phyloP scores from a whole-genome alignment of 306 rosid species.

The Citrullus mucosospermus region DNA sequence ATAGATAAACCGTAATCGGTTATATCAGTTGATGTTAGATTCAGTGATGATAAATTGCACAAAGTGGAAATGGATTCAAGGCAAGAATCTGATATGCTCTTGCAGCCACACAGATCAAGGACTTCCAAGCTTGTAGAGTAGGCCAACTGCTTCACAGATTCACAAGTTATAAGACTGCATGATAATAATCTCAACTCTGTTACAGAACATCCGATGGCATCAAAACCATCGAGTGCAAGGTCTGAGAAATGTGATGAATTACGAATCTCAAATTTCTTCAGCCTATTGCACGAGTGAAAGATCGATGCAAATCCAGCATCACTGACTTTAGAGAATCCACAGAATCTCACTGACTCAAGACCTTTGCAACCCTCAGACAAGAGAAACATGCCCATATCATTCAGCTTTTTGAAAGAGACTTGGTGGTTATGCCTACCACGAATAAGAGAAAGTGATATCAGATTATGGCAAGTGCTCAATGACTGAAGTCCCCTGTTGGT shows the following conservation, averaged over 20 bases:
- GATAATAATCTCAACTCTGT: constrained; percentile 19
- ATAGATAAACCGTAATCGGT: constrained; percentile 16
- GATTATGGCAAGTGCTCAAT: constrained; percentile 7
- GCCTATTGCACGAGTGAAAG: constrained; percentile 14
- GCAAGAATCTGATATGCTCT: constrained; percentile 23
- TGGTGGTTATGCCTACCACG: constrained; percentile 13
- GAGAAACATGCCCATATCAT: constrained; percentile 20
- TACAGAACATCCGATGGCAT: constrained; percentile 7
- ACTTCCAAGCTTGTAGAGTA: constrained; percentile 10
- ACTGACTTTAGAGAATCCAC: constrained; percentile 23
- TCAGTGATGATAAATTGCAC: constrained; percentile 8
- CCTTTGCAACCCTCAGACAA: constrained; percentile 15
- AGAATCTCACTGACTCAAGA: constrained; percentile 18
- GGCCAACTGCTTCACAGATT: constrained; percentile 21
- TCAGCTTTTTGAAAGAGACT: constrained; percentile 17
- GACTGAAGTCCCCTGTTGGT: constrained; percentile 16
- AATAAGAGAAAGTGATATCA: constrained; percentile 15
- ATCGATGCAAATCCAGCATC: constrained; percentile 25
- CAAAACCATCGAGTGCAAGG: constrained; percentile 11
- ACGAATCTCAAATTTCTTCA: constrained; percentile 19
- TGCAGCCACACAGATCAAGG: constrained; percentile 25
- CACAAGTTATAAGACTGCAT: constrained; percentile 19
- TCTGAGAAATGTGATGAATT: constrained; percentile 15
- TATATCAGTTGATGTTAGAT: constrained; percentile 16
- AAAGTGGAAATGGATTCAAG: constrained; percentile 12